Conservation (phyloP, 2,329 filamentous ascomycete genomes). For the Apiospora saccharicola region DNA sequence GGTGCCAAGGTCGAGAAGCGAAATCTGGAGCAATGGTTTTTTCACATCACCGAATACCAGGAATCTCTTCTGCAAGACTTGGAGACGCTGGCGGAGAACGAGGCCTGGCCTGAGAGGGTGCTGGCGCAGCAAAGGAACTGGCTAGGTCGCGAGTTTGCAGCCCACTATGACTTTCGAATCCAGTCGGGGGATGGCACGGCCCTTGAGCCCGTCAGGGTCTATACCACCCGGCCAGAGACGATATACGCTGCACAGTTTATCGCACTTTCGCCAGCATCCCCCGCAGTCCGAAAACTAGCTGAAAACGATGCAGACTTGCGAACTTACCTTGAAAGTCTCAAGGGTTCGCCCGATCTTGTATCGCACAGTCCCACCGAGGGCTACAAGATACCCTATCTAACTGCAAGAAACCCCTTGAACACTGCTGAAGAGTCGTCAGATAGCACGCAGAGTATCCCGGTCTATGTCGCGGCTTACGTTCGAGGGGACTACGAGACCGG, state of each 20-base stretch:
- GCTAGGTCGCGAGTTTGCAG: conserved; percentile 81
- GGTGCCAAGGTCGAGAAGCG: conserved; percentile 84
- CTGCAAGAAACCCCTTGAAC: conserved; percentile 25
- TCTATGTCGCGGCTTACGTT: conserved; percentile 87
- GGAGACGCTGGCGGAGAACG: conserved; percentile 66
- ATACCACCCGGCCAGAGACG: conserved; percentile 86
- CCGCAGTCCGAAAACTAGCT: conserved; percentile 69
- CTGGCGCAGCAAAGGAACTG: conserved; percentile 86
- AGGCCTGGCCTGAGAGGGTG: conserved; percentile 83
- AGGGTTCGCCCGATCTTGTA: conserved; percentile 45
- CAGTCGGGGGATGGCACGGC: conserved; percentile 51
- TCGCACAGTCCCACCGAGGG: conserved; percentile 69
- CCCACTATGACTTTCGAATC: conserved; percentile 74
- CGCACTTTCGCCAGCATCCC: conserved; percentile 77
- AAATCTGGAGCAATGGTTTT: conserved; percentile 87
- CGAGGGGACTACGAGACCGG: conserved; percentile 86
- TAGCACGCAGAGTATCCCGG: conserved; percentile 61
- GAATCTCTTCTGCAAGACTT: conserved; percentile 76
- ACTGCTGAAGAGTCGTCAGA: conserved; percentile 71
- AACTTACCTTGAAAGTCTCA: conserved; percentile 71
- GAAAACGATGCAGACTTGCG: conserved; percentile 66
- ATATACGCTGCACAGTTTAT: conserved; percentile 88
- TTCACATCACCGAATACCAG: conserved; percentile 82
- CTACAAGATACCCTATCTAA: conserved; percentile 68
- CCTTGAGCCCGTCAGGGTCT: conserved; percentile 67